A percentile compares a stretch with the other conserved stretches of the same genome.
Conservation (phyloP, 352 stramenopile species). For the Peronospora farinosa region DNA sequence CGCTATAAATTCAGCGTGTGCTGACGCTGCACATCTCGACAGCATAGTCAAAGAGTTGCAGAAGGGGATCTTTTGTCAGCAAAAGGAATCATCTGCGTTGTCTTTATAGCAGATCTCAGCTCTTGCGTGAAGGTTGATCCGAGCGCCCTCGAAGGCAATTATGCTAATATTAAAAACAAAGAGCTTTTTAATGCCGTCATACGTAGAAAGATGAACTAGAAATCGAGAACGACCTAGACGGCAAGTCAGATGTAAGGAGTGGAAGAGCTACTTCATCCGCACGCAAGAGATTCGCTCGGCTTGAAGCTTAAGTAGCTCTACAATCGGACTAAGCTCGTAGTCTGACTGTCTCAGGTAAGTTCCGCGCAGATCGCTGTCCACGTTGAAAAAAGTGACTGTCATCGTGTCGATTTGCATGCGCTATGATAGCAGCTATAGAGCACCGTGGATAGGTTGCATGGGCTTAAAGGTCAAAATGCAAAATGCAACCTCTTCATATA, state of each 20-base stretch:
- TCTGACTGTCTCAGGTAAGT: conserved; percentile 72
- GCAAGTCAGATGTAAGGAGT: conserved; percentile 89
- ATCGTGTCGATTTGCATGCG: conserved; percentile 4
- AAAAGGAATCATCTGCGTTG: conserved; percentile 11
- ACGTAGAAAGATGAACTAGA: conserved; percentile 96
- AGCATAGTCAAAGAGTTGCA: conserved; percentile 46
- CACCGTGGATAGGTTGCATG: conserved; percentile 32
- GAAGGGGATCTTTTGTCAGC: conserved; percentile 33
- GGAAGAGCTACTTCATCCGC: conserved; percentile 87
- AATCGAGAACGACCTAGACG: conserved; percentile 93
- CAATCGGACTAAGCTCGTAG: conserved; percentile 92
- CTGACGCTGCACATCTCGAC: conserved; percentile 19
- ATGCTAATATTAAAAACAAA: not conserved
- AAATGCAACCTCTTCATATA: too few relatives aligned
- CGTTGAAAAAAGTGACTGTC: not conserved
- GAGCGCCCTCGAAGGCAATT: conserved; percentile 30
- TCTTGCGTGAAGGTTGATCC: conserved; percentile 39
- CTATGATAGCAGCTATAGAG: conserved; percentile 40
- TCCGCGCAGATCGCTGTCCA: not conserved
- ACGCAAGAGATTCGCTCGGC: conserved; percentile 87
- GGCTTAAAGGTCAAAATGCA: too few relatives aligned
- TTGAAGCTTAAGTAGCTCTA: conserved; percentile 91
- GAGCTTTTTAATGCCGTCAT: conserved; percentile 51
- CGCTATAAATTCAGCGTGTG: conserved; percentile 3
- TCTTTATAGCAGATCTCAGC: conserved; percentile 31